Conservation (phyloP, 306 rosid genomes). For the Prunus fruticosa region DNA sequence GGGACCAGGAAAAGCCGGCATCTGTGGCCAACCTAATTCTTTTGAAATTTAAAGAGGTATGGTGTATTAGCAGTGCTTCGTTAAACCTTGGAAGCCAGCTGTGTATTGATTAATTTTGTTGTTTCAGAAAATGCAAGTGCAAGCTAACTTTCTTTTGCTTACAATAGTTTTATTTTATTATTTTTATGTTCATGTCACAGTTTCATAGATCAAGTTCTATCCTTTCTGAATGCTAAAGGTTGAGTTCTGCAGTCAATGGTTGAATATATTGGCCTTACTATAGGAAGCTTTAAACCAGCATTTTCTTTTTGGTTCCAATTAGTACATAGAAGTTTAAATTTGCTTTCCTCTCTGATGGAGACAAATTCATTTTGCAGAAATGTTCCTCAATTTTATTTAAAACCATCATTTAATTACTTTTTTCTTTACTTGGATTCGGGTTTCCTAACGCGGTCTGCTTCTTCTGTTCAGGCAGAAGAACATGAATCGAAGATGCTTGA, state of each 20-base stretch:
- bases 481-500: constrained; percentile 65
- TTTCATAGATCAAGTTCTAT: not conserved
- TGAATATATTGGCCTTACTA: not conserved
- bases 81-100: not conserved
- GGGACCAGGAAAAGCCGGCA: constrained; percentile 79
- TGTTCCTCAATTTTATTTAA: not conserved
- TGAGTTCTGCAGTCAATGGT: not conserved
- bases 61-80: not conserved
- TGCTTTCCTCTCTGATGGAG: not conserved
- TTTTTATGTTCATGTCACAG: not conserved
- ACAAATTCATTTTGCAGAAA: not conserved
- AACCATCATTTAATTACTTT: not conserved
- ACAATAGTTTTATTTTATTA: not conserved
- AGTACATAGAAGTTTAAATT: not conserved
- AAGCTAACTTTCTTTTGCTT: not conserved
- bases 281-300: not conserved
- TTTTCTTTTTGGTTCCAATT: not conserved
- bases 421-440: not conserved
- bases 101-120: not conserved
- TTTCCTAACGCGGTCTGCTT: not conserved
- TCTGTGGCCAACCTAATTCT: constrained; percentile 73
- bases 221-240: not conserved
- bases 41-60: constrained; percentile 84
- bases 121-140: not conserved
- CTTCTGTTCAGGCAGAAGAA: constrained; percentile 69